Percentiles rank a stretch among this genome's conserved stretches.
Evolutionary conservation across 164 flowering plant species (phyloP).

Genomic region (Umbellularia californica): DNA sequence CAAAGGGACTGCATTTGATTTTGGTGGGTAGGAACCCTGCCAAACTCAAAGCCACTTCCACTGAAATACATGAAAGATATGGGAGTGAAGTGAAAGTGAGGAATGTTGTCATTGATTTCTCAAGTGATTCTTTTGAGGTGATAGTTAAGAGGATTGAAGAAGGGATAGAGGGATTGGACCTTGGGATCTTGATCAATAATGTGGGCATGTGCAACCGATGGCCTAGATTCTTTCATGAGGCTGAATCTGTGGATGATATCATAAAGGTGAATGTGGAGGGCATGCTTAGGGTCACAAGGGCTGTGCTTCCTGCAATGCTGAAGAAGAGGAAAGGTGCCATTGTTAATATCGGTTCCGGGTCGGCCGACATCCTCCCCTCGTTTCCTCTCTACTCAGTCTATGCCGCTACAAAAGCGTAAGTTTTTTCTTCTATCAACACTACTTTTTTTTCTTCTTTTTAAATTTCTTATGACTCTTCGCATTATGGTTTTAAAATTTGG

Average conservation of each 20-base stretch:
- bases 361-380: conserved; percentile 2
- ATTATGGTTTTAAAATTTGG: no score
- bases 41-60: conserved; percentile 27
- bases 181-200: conserved; percentile 57
- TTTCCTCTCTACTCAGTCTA: conserved; percentile 16
- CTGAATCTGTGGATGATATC: neutral
- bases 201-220: conserved; percentile 39
- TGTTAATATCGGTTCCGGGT: conserved; percentile 17
- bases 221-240: conserved; percentile 13
- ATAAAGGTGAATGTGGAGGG: conserved; percentile 11
- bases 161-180: conserved; percentile 35
- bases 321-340: conserved; percentile 21
- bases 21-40: conserved; percentile 14
- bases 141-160: conserved; percentile 18
- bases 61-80: conserved; percentile 17
- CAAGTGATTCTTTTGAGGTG: conserved; percentile 22
- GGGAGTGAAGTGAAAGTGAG: conserved; percentile 6
- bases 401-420: conserved; percentile 22
- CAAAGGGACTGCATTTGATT: conserved; percentile 37
- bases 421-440: neutral
- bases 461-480: no score
- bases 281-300: conserved; percentile 12
- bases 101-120: conserved; percentile 6
- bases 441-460: no score
- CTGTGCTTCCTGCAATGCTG: conserved; percentile 17